These are phyloP conservation scores for Metschnikowia picachoensis DNA, from an alignment of 805 yeast genomes.

Conservation along the genomic window DNA sequence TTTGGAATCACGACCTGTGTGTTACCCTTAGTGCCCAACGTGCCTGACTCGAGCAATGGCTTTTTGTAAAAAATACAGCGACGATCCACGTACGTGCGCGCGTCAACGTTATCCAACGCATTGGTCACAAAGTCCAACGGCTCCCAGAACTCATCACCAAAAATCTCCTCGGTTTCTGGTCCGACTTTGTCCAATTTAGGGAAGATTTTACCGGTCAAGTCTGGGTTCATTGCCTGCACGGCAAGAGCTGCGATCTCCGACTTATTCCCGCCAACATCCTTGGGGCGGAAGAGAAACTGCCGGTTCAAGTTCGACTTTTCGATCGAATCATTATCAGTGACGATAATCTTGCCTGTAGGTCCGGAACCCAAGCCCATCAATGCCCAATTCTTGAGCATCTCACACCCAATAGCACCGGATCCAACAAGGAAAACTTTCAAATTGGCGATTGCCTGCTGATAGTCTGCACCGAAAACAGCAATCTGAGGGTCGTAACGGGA, in stretches of 20 bases:
- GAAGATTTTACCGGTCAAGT: slow-evolving; percentile 70
- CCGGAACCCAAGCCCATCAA: slow-evolving; percentile 94
- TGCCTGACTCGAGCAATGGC: slow-evolving; percentile 92
- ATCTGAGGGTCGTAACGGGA: slow-evolving; percentile 93
- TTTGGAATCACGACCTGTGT: slow-evolving; percentile 94
- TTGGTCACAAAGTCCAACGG: slow-evolving; percentile 85
- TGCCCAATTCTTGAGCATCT: slow-evolving; percentile 98
- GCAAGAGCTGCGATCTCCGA: slow-evolving; percentile 89
- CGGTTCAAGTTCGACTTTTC: slow-evolving; percentile 95
- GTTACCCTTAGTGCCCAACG: slow-evolving; percentile 97
- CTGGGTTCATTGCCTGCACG: slow-evolving; percentile 81
- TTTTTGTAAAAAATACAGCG: slow-evolving; percentile 91
- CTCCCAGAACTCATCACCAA: slow-evolving; percentile 83
- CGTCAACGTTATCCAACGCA: slow-evolving; percentile 96
- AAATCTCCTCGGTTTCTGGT: slow-evolving; percentile 83
- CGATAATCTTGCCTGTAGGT: slow-evolving; percentile 73
- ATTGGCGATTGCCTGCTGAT: slow-evolving; percentile 70
- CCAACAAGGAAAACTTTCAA: slow-evolving; percentile 89
- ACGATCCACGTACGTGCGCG: slow-evolving; percentile 95
- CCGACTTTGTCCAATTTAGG: slow-evolving; percentile 86
- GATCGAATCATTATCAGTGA: slow-evolving; percentile 93
- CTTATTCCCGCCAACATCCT: slow-evolving; percentile 88
- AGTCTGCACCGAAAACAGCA: slow-evolving; percentile 85
- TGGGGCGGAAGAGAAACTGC: slow-evolving; percentile 91
- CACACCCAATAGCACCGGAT: slow-evolving; percentile 98